Evolutionary conservation across 768 basidiomycete genomes (phyloP).

Genomic region (Daedaleopsis nitida): DNA sequence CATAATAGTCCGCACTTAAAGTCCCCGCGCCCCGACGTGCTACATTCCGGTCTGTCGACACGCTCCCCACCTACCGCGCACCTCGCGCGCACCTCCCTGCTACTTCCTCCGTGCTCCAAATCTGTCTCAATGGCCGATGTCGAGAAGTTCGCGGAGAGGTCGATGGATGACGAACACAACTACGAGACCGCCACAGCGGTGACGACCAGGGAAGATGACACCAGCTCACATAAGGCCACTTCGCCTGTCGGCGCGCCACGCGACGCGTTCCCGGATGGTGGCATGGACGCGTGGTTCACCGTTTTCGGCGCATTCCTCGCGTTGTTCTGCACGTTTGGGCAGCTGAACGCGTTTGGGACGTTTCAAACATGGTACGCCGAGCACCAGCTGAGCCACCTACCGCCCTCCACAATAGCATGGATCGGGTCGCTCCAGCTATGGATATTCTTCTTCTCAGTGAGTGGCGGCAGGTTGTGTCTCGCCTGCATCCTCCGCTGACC

Average conservation of each 20-base stretch:
- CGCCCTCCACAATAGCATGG: constrained; percentile 63
- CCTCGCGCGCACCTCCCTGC: not conserved
- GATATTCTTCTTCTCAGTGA: constrained; percentile 69
- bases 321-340: constrained; percentile 71
- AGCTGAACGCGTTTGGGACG: constrained; percentile 71
- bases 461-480: constrained; percentile 21
- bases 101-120: not conserved
- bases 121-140: not conserved
- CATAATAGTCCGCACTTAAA: not conserved
- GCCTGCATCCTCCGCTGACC: not conserved
- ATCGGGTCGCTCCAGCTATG: constrained; percentile 72
- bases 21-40: not conserved
- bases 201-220: not conserved
- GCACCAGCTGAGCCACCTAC: constrained; percentile 55
- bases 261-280: constrained; percentile 29
- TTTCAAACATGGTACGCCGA: constrained; percentile 68
- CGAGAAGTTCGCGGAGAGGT: not conserved
- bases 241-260: not conserved
- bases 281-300: constrained; percentile 44
- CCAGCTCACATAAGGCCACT: not conserved
- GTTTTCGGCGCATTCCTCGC: constrained; percentile 67
- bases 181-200: not conserved
- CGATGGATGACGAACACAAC: not conserved
- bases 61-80: not conserved
- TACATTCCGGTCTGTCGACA: not conserved